A percentile compares a stretch with the other conserved stretches of the same genome.
Evolutionary conservation across 1,284 basidiomycete genomes (phyloP).

Genomic region (Athelia psychrophila): DNA sequence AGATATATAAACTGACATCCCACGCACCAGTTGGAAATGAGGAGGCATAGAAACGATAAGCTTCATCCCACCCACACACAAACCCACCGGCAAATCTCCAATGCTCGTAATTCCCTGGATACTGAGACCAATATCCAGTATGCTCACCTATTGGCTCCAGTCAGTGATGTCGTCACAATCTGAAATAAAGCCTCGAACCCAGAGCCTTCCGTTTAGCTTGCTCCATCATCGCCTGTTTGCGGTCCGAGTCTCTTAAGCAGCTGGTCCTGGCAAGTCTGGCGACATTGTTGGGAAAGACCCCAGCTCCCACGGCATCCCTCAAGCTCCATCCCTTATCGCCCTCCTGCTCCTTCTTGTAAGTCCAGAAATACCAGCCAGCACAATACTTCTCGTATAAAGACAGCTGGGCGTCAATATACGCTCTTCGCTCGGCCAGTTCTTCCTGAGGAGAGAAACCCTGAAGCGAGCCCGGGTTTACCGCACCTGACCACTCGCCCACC

Average conservation of each 20-base stretch:
- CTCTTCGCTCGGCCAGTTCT: constrained; percentile 43
- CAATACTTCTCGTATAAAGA: constrained; percentile 64
- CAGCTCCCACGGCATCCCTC: constrained; percentile 62
- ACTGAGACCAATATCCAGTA: constrained; percentile 54
- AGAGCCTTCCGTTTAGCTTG: constrained; percentile 34
- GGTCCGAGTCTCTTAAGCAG: constrained; percentile 18
- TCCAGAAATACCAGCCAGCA: constrained; percentile 89
- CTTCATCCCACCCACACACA: constrained; percentile 69
- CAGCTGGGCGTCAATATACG: constrained; percentile 67
- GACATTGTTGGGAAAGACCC: constrained; percentile 57
- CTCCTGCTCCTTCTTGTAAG: constrained; percentile 70
- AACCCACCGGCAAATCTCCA: constrained; percentile 69
- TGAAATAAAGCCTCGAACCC: constrained; percentile 28
- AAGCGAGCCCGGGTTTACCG: constrained; percentile 68
- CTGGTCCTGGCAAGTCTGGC: constrained; percentile 27
- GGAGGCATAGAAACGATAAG: constrained; percentile 48
- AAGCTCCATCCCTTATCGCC: constrained; percentile 82
- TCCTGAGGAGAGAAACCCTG: constrained; percentile 32
- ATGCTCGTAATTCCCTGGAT: constrained; percentile 56
- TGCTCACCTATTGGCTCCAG: constrained; percentile 41
- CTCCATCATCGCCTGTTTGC: constrained; percentile 30
- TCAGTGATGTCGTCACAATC: constrained; percentile 3
- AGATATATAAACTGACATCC: constrained; percentile 9
- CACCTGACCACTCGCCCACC: constrained; percentile 86
- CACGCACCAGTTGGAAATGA: not conserved